Percentiles rank a stretch among this genome's conserved stretches.
phyloP scores from a whole-genome alignment of 2,329 filamentous ascomycete species.

The Aureobasidium sp. region DNA sequence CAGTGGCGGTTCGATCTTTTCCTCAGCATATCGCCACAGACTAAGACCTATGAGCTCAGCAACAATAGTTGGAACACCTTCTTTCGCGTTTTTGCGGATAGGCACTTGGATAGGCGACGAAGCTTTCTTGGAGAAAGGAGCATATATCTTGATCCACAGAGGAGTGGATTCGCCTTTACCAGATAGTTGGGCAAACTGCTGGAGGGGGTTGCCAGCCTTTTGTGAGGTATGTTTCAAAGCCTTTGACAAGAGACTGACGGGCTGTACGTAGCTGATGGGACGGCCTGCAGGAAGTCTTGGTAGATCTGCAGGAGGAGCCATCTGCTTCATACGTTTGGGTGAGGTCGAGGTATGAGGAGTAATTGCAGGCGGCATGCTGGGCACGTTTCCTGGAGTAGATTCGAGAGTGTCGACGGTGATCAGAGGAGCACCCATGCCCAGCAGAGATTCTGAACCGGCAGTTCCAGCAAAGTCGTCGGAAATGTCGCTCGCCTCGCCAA shows the following conservation, averaged over 20 bases:
- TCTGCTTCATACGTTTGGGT: conserved; percentile 47
- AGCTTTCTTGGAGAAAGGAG: conserved; percentile 58
- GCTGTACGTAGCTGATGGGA: conserved; percentile 61
- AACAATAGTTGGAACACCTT: conserved; percentile 62
- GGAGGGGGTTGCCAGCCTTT: conserved; percentile 62
- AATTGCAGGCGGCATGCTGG: conserved; percentile 37
- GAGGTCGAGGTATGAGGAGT: conserved; percentile 35
- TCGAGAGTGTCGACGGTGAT: conserved; percentile 16
- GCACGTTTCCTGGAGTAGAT: background rate
- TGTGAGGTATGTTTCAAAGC: conserved; percentile 65
- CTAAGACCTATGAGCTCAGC: conserved; percentile 75
- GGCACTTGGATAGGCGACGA: conserved; percentile 62
- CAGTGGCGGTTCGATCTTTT: conserved; percentile 62
- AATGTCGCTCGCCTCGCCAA: conserved; percentile 31
- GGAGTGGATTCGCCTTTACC: conserved; percentile 72
- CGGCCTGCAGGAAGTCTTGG: conserved; percentile 63
- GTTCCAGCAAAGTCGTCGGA: conserved; percentile 56
- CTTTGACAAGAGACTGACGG: conserved; percentile 62
- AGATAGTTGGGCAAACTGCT: conserved; percentile 66
- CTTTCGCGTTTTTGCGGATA: conserved; percentile 60
- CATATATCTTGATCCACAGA: conserved; percentile 68
- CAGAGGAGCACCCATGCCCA: conserved; percentile 50
- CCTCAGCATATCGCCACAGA: conserved; percentile 69
- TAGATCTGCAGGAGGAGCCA: conserved; percentile 49
- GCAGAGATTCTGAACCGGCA: conserved; percentile 59